phyloP scores from a whole-genome alignment of 305 asterid genomes.

The Ruellia speciosa region DNA sequence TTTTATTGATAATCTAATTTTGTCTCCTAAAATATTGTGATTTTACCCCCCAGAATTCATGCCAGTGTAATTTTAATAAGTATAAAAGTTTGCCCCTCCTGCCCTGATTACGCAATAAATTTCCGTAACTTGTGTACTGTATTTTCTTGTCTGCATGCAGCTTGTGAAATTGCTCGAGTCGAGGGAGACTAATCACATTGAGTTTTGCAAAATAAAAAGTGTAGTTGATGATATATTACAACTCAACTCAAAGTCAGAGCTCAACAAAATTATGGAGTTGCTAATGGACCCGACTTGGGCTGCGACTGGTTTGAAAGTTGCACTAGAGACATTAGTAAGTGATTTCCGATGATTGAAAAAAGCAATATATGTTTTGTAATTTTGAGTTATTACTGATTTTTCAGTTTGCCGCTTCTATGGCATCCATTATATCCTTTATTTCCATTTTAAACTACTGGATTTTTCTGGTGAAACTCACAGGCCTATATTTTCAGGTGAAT shows the following conservation, averaged over 20 bases:
- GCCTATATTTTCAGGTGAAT: constrained; percentile 39
- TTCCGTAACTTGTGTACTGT: background rate
- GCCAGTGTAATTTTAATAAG: too few relatives aligned
- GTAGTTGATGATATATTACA: constrained; percentile 69
- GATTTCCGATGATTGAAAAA: constrained; percentile 14
- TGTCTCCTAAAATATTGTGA: too few relatives aligned
- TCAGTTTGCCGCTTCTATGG: background rate
- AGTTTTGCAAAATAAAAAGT: constrained; percentile 83
- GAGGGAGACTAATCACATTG: constrained; percentile 94
- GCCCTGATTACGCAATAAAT: too few relatives aligned
- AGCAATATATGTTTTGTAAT: background rate
- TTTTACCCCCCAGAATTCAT: too few relatives aligned
- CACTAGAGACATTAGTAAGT: constrained; percentile 70
- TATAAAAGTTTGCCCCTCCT: too few relatives aligned
- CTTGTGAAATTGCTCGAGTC: constrained; percentile 91
- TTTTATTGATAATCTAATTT: too few relatives aligned
- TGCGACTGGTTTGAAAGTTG: constrained; percentile 83
- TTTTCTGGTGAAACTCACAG: background rate
- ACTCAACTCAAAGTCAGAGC: constrained; percentile 50
- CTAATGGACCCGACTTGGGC: constrained; percentile 89
- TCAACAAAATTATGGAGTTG: constrained; percentile 46
- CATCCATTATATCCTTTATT: constrained; percentile 3
- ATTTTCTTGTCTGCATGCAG: constrained; percentile 39
- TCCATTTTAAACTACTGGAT: constrained; percentile 1
- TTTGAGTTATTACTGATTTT: background rate